Evolutionary conservation across 2,329 filamentous ascomycete species (phyloP), one percentile per base, ranked within the genome.

Genomic region (Ophiostoma populinum): DNA sequence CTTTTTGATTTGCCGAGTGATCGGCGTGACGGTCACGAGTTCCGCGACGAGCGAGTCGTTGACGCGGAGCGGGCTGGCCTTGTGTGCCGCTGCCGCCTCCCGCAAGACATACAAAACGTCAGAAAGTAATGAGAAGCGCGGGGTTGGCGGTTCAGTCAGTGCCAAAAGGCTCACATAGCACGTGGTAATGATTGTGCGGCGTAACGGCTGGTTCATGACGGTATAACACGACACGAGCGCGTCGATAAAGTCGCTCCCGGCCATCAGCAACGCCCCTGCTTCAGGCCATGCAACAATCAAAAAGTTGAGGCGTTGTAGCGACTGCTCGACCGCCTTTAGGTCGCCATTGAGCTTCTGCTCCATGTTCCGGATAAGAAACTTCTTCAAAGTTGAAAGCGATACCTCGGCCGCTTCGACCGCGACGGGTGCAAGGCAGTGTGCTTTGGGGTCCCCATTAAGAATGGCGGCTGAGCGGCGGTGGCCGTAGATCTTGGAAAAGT

Each of bases 211-310:
- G 38, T 75, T 70, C 34, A 70, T 73, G 38, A 75, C 65, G 32
- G 60, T 64, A 53, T 76, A 86, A 41, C 74, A 74, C 33, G 59
- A 58, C 24, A 71, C 61, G 10, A 93, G 62, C 1, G 78, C 72
- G 51, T 94, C 87, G 15, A 93, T 55, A 46, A 90, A 87, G 54
- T 94, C 87, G 34, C 80, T 85, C 1, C 87, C 87, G 0, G 79
- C 79, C 45, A 92, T 68, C 46, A 93, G 75, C 45, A 80, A 61
- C 1, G 59, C 56, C 15, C 67, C 67, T 1, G 62, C 58, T 15
- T 63, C 58, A 0, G 70, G 60, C 5, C 75, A 81, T 6, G 59
- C 61, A 44, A 71, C 64, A 5, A 83, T 55, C 4, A 86, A 55
- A 33, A 71, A 63, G 39, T 73, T 79, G n/a, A 82, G 49, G 8